phyloP scores from a whole-genome alignment of 768 basidiomycete species.

The Lanmaoa pseudosensibilis region DNA sequence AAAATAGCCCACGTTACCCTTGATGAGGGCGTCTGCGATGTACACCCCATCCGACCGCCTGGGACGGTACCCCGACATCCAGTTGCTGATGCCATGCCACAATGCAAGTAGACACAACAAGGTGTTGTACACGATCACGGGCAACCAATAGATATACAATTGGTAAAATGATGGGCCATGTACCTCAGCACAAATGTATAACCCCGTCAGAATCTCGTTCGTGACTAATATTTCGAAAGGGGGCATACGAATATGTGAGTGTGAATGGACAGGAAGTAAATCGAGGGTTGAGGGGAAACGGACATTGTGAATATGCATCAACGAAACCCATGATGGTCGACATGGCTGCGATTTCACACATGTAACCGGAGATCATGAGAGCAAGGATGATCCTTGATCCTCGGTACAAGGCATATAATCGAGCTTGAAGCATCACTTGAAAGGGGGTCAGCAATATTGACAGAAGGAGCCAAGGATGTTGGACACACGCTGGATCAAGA shows the following conservation, averaged over 20 bases:
- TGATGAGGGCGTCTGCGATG: neutral
- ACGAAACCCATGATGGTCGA: no score
- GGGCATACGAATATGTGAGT: no score
- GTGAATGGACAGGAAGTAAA: neutral
- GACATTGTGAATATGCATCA: neutral
- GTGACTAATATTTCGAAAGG: neutral
- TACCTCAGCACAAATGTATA: neutral
- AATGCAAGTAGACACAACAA: neutral
- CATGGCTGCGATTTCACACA: neutral
- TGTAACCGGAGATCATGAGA: slow-evolving; percentile 2
- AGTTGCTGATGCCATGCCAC: neutral
- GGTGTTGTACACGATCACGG: neutral
- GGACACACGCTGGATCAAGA: slow-evolving; percentile 3
- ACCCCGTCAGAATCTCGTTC: neutral
- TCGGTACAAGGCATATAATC: slow-evolving; percentile 12
- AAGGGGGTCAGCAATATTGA: neutral
- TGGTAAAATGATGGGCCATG: no score
- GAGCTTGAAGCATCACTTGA: slow-evolving; percentile 15
- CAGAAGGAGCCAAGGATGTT: neutral
- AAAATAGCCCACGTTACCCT: neutral
- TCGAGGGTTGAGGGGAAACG: neutral
- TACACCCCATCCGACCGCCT: neutral
- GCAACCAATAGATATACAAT: neutral
- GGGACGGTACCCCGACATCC: neutral
- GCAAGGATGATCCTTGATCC: slow-evolving; percentile 6